Evolutionary conservation across 495 filamentous ascomycete genomes (phyloP).

Genomic region (Hyaloscypha finlandica): DNA sequence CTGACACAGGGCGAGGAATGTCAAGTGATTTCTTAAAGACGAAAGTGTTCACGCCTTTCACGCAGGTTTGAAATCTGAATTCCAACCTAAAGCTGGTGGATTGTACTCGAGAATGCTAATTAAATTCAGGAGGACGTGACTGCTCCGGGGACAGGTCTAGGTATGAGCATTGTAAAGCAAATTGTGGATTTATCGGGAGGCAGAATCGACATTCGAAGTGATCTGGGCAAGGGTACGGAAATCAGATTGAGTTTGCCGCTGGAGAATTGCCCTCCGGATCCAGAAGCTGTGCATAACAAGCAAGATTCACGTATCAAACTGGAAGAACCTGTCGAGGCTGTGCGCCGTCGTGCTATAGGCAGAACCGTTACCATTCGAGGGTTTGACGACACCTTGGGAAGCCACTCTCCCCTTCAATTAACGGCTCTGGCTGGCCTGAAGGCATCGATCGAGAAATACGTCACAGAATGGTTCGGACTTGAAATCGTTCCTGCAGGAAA

Average conservation of each 20-base stretch:
- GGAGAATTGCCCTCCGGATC: conserved; percentile 11
- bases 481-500: conserved; percentile 13
- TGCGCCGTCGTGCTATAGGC: conserved; percentile 18
- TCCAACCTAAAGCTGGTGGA: conserved; percentile 33
- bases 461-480: conserved; percentile 42
- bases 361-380: conserved; percentile 21
- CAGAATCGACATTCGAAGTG: conserved; percentile 50
- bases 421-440: conserved; percentile 24
- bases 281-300: not conserved
- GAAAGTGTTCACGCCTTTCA: conserved; percentile 67
- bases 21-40: conserved; percentile 64
- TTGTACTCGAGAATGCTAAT: conserved; percentile 16
- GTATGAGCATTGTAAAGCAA: conserved; percentile 67
- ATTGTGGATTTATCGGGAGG: conserved; percentile 61
- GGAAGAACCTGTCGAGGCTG: conserved; percentile 17
- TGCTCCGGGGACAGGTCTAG: conserved; percentile 50
- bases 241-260: conserved; percentile 25
- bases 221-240: conserved; percentile 22
- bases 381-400: conserved; percentile 4
- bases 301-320: not conserved
- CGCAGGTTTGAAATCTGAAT: conserved; percentile 65
- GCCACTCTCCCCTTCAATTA: not conserved
- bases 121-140: conserved; percentile 17
- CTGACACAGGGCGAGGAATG: conserved; percentile 54
- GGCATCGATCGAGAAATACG: conserved; percentile 38